Evolutionary conservation across 192 early-diverging fungal genomes (phyloP).

Genomic region (Umbelopsis vinacea): DNA sequence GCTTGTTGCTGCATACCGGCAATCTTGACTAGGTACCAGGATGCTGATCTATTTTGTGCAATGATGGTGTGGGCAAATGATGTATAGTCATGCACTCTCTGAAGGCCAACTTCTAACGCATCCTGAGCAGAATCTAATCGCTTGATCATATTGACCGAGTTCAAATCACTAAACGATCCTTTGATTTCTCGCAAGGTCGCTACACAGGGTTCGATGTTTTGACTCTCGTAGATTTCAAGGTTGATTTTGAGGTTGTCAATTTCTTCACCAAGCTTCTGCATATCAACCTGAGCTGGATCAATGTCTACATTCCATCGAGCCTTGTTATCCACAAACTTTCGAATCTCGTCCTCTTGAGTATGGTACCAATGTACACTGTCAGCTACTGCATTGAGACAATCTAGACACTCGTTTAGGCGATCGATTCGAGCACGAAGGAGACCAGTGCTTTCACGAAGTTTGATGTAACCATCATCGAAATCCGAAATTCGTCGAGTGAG

Average conservation of each 20-base stretch:
- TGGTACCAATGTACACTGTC: not conserved
- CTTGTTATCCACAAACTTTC: not conserved
- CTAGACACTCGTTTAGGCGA: not conserved
- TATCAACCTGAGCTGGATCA: not conserved
- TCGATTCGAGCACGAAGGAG: not conserved
- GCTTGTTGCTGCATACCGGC: constrained; percentile 11
- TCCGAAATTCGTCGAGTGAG: not conserved
- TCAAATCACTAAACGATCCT: not conserved
- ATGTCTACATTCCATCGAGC: constrained; percentile 23
- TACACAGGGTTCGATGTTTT: constrained; percentile 4
- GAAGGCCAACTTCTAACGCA: not conserved
- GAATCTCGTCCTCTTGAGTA: not conserved
- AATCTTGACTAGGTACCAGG: constrained; percentile 7
- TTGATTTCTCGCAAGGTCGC: not conserved
- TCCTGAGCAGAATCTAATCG: not conserved
- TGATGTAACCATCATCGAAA: not conserved
- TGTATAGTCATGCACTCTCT: constrained; percentile 12
- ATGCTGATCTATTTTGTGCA: constrained; percentile 16
- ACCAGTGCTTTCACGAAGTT: not conserved
- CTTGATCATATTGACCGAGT: not conserved
- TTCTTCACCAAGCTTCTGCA: not conserved
- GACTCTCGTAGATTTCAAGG: not conserved
- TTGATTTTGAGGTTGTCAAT: constrained; percentile 6
- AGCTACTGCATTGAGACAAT: not conserved
- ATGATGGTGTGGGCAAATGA: constrained; percentile 16